Base-by-base conservation (phyloP, 257 asterid species). In the Thymus mandschuricus region DNA sequence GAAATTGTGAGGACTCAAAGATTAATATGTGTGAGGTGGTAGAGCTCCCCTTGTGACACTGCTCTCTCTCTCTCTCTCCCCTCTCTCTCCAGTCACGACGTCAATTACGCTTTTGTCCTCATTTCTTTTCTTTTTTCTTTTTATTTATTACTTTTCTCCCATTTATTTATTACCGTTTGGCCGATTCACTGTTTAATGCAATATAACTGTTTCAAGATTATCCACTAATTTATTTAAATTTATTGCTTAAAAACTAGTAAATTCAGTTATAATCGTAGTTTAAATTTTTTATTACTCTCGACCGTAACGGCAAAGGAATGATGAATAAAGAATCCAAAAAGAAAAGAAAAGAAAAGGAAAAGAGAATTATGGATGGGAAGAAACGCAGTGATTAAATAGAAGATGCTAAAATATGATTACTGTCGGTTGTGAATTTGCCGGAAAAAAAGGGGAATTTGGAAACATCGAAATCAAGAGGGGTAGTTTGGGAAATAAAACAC, bases 1-100 rank as follows among this genome's bases (percentile, higher is more conserved):
- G 67, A 60, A 21, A 40, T 27, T 71, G 60, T 43, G 64, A 62
- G 69, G 41, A 34, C 60, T 43, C 5, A 57, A 31, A 70, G 78
- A 81, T 71, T 62, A 76, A 81, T 67, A 81, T 67, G 78, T 66
- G 77, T 66, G 86, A 82, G 80, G 83, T 70, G 77, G 78, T 76
- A 77, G 70, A 66, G 65, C 65, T 73, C 75, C 62, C 73, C 80
- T 61, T 73, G 80, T 60, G 83, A 73, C 71, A 60, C 68, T 21
- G 9, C 43, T 4, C 21, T 57, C 63, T 62, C 66, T 63, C 15
- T 50, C 21, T 44, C 75, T 28, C 57, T 68, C 3, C 15, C 43
- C 21, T 44, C 75, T 28, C 58, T 64, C 4, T 68, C 6, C 34
- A 15, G 59, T 78, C 79, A 41, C 78, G 21, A 33, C 29, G 4